Evolutionary conservation across 805 yeast genomes (phyloP).

Genomic region (Scheffersomyces ergatensis): DNA sequence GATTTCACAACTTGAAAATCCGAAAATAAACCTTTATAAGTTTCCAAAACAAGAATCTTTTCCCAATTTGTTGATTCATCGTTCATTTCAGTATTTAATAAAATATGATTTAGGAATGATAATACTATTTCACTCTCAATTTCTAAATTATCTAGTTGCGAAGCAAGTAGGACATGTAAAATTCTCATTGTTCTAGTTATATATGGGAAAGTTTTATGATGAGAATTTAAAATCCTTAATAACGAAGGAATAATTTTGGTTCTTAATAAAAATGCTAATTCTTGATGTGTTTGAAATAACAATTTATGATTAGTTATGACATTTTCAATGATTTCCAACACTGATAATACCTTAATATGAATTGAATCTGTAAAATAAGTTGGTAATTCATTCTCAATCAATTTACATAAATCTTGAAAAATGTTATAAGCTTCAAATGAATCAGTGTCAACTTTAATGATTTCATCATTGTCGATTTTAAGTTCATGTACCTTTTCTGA

Average conservation of each 20-base stretch:
- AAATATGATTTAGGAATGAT: slow-evolving; percentile 68
- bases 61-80: slow-evolving; percentile 61
- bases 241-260: slow-evolving; percentile 73
- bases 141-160: slow-evolving; percentile 57
- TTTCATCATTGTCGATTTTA: slow-evolving; percentile 44
- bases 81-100: slow-evolving; percentile 55
- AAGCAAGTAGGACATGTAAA: slow-evolving; percentile 55
- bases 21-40: slow-evolving; percentile 56
- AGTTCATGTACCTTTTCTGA: slow-evolving; percentile 7
- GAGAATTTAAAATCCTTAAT: slow-evolving; percentile 55
- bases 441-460: slow-evolving; percentile 43
- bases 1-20: slow-evolving; percentile 52
- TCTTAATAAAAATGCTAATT: slow-evolving; percentile 64
- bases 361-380: slow-evolving; percentile 47
- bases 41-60: slow-evolving; percentile 68
- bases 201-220: slow-evolving; percentile 58
- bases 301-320: slow-evolving; percentile 61
- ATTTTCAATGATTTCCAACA: slow-evolving; percentile 81
- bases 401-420: slow-evolving; percentile 68
- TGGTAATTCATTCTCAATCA: slow-evolving; percentile 60
- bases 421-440: slow-evolving; percentile 71
- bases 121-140: slow-evolving; percentile 81
- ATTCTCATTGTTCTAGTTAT: slow-evolving; percentile 76
- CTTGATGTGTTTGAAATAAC: slow-evolving; percentile 57
- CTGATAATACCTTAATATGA: slow-evolving; percentile 59